These are phyloP conservation scores for Lactifluus pinguis DNA, from an alignment of 768 basidiomycete genomes.

Conservation along the genomic window DNA sequence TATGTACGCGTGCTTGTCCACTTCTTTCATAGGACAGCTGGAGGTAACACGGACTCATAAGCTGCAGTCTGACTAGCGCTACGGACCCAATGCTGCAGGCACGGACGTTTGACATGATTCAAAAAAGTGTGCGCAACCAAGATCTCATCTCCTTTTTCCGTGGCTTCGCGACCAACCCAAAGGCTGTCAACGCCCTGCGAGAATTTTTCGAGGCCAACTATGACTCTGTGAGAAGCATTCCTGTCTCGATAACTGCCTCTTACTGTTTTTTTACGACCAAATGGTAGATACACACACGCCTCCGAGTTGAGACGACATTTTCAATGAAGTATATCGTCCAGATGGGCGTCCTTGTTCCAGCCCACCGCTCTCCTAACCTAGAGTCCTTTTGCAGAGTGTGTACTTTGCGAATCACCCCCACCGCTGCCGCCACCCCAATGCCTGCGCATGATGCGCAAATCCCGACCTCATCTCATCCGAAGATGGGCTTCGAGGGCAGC, in stretches of 20 bases:
- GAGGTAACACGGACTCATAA: conserved; percentile 22
- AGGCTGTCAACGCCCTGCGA: conserved; percentile 43
- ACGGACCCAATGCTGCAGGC: conserved; percentile 47
- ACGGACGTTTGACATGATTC: conserved; percentile 54
- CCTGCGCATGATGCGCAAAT: too few species aligned
- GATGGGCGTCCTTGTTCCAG: background rate
- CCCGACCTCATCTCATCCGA: too few species aligned
- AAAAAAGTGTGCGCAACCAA: conserved; percentile 45
- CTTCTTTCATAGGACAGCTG: background rate
- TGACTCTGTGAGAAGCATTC: conserved; percentile 36
- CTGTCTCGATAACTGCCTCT: background rate
- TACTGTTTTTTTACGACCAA: background rate
- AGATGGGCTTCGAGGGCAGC: too few species aligned
- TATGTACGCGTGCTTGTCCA: conserved; percentile 37
- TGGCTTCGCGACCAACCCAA: conserved; percentile 47
- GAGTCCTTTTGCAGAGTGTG: background rate
- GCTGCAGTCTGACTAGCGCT: conserved; percentile 56
- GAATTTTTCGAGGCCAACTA: conserved; percentile 66
- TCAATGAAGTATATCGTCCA: conserved; percentile 6
- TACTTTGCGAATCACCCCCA: background rate
- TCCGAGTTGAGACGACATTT: conserved; percentile 16
- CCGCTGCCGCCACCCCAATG: too few species aligned
- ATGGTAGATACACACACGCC: conserved; percentile 6
- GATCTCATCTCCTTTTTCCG: conserved; percentile 58
- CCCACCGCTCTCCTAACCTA: background rate